Conservation (phyloP, 2,329 filamentous ascomycete genomes). For the Clarireedia homoeocarpa region DNA sequence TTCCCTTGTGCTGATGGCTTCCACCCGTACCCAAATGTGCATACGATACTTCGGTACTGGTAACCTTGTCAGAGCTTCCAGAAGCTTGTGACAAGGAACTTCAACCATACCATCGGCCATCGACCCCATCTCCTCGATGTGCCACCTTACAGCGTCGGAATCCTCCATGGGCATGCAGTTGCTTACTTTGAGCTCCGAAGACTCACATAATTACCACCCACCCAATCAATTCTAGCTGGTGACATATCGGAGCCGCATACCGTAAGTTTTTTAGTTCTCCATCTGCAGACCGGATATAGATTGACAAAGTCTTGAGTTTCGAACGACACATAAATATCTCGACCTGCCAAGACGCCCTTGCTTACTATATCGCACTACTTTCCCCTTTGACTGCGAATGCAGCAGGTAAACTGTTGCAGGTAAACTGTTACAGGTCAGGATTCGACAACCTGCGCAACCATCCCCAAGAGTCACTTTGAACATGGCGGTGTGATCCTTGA, state of each 20-base stretch:
- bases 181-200: slow-evolving; percentile 2
- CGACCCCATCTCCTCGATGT: not conserved
- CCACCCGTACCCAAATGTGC: not conserved
- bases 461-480: not conserved
- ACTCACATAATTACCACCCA: not conserved
- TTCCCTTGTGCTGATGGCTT: not conserved
- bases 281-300: not conserved
- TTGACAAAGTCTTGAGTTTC: not conserved
- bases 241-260: slow-evolving; percentile 1
- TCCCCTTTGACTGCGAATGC: not conserved
- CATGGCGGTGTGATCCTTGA: not conserved
- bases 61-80: not conserved
- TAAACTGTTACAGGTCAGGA: no score
- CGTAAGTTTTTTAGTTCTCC: not conserved
- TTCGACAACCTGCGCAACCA: no score
- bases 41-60: not conserved
- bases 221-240: not conserved
- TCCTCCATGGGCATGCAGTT: not conserved
- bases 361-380: not conserved
- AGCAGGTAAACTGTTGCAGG: not conserved
- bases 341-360: not conserved
- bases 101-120: no score
- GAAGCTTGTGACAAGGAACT: not conserved
- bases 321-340: not conserved
- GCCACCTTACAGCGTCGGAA: not conserved